Conservation (phyloP, 2,329 filamentous ascomycete species). For the Orbilia blumenaviensis region DNA sequence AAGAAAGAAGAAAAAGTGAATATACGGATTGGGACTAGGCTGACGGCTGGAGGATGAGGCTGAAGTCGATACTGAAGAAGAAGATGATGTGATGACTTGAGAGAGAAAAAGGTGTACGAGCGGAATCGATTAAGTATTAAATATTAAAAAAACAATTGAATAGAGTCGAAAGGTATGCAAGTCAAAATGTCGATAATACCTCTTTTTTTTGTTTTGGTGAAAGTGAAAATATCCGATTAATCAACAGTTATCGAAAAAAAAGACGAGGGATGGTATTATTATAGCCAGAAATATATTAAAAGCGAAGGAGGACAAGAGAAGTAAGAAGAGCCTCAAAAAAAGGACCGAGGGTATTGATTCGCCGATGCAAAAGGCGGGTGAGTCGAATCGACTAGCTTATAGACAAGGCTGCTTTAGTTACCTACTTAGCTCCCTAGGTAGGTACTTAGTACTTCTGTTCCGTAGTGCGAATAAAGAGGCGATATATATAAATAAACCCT, state of each 20-base stretch:
- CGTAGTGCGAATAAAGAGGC: neutral
- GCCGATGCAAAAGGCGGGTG: too few species aligned
- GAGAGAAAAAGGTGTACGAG: neutral
- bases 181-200: neutral
- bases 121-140: constrained; percentile 37
- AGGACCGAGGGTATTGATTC: too few species aligned
- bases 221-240: neutral
- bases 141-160: constrained; percentile 12
- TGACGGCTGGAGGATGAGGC: constrained; percentile 12
- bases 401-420: constrained; percentile 5
- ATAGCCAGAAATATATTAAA: neutral
- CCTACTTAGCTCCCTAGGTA: too few species aligned
- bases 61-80: neutral
- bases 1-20: constrained; percentile 10
- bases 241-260: neutral
- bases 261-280: neutral
- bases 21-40: constrained; percentile 22
- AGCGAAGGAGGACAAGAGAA: neutral
- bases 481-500: constrained; percentile 20
- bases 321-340: too few species aligned
- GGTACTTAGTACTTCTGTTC: too few species aligned
- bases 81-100: neutral
- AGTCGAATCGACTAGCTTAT: neutral
- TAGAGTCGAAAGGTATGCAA: too few species aligned
- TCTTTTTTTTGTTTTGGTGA: too few species aligned